These are phyloP conservation scores for Allantophomopsis lycopodina DNA, from an alignment of 2,329 filamentous ascomycete genomes.

Conservation along the genomic window DNA sequence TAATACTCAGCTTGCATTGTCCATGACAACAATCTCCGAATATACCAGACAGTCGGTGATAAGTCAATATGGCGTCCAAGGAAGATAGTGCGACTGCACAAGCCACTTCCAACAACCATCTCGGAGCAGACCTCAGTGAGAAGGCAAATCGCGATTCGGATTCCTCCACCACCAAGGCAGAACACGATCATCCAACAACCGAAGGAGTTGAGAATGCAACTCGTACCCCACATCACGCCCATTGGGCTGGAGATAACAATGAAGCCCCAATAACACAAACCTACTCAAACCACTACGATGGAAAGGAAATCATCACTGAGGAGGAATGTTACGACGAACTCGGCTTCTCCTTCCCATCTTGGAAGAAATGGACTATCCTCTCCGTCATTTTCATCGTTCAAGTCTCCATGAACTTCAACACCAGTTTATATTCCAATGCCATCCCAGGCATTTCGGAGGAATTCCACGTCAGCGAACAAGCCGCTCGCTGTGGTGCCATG, in stretches of 20 bases:
- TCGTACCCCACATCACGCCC: constrained; percentile 4
- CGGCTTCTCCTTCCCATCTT: constrained; percentile 43
- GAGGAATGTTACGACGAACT: constrained; percentile 53
- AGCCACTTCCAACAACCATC: no score
- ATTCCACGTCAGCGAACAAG: constrained; percentile 54
- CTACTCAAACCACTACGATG: constrained; percentile 2
- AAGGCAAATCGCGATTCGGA: no score
- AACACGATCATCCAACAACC: background rate
- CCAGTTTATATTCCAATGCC: constrained; percentile 59
- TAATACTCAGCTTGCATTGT: no score
- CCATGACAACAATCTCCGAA: no score
- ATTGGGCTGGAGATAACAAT: constrained; percentile 4
- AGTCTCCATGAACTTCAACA: constrained; percentile 70
- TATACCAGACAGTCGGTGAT: no score
- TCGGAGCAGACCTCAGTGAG: no score
- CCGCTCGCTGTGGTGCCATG: constrained; percentile 59
- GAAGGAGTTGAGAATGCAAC: constrained; percentile 2
- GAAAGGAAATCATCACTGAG: constrained; percentile 27
- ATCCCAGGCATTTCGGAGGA: constrained; percentile 50
- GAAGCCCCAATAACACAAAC: constrained; percentile 4
- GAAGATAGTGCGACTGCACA: no score
- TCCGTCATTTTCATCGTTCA: constrained; percentile 63
- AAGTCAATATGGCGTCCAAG: no score
- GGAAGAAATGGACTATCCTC: constrained; percentile 62
- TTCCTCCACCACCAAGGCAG: constrained; percentile 7